A percentile compares a stretch with the other conserved stretches of the same genome.
phyloP scores from a whole-genome alignment of 768 basidiomycete species.

The Leccinum disarticulatum region DNA sequence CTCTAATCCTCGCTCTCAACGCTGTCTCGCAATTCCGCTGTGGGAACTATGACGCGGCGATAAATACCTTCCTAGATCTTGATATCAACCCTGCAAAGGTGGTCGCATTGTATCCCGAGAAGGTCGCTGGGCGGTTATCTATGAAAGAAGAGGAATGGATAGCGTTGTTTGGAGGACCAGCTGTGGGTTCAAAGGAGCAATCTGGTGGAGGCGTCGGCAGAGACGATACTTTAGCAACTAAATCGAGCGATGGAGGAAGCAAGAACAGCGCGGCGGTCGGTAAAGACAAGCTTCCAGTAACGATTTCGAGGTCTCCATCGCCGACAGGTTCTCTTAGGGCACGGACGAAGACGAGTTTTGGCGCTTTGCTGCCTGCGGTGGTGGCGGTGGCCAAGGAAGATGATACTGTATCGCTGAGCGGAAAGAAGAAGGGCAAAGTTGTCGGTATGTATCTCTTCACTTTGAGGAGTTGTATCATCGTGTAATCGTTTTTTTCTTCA shows the following conservation, averaged over 20 bases:
- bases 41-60: slow-evolving; percentile 71
- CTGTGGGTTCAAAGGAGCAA: slow-evolving; percentile 16
- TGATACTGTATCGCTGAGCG: slow-evolving; percentile 53
- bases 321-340: slow-evolving; percentile 46
- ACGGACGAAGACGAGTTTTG: slow-evolving; percentile 55
- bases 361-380: slow-evolving; percentile 39
- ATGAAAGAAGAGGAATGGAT: slow-evolving; percentile 75
- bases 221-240: slow-evolving; percentile 30
- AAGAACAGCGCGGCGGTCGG: slow-evolving; percentile 21
- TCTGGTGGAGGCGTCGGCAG: neutral
- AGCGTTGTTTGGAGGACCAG: slow-evolving; percentile 77
- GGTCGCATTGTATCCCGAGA: slow-evolving; percentile 82
- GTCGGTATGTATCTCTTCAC: slow-evolving; percentile 33
- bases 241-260: slow-evolving; percentile 27
- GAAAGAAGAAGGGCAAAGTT: slow-evolving; percentile 35
- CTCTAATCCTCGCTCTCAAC: slow-evolving; percentile 66
- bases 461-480: neutral
- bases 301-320: slow-evolving; percentile 33
- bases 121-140: slow-evolving; percentile 75
- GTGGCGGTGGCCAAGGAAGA: slow-evolving; percentile 52
- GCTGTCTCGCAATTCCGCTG: slow-evolving; percentile 76
- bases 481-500: neutral
- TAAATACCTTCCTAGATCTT: slow-evolving; percentile 84
- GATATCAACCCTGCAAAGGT: slow-evolving; percentile 94
- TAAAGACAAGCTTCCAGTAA: slow-evolving; percentile 20